phyloP scores from a whole-genome alignment of 352 stramenopile species.

The Phytophthora macrochlamydospora region DNA sequence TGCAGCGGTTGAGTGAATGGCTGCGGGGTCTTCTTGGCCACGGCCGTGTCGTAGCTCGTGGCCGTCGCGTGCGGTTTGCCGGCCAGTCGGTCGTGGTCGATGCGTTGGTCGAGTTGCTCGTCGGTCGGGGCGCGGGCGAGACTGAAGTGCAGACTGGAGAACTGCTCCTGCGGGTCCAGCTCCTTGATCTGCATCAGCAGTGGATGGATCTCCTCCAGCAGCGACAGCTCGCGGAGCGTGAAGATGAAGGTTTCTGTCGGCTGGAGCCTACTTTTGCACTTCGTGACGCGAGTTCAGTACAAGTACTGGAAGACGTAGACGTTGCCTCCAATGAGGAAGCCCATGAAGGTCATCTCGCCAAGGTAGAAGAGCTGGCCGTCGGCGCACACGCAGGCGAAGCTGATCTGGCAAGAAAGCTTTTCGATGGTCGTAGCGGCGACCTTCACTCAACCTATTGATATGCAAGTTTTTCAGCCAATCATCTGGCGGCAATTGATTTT shows the following conservation, averaged over 20 bases:
- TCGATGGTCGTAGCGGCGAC: not conserved
- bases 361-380: not conserved
- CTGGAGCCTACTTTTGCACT: no score
- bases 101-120: conserved; percentile 18
- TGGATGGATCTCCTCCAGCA: conserved; percentile 51
- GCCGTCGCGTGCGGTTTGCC: conserved; percentile 12
- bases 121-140: conserved; percentile 33
- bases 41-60: conserved; percentile 4
- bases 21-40: conserved; percentile 9
- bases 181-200: conserved; percentile 34
- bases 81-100: conserved; percentile 29
- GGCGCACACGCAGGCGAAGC: no score
- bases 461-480: no score
- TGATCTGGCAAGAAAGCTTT: no score
- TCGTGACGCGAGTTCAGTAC: conserved; percentile 9
- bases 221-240: conserved; percentile 42
- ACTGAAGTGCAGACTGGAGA: conserved; percentile 36
- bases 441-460: no score
- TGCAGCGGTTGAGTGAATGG: conserved; percentile 42
- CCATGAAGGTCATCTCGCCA: conserved; percentile 38
- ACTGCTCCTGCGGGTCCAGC: conserved; percentile 29
- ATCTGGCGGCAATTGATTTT: not conserved
- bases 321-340: conserved; percentile 39
- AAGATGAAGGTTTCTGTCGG: conserved; percentile 39
- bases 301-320: conserved; percentile 38